A percentile compares a stretch with the other conserved stretches of the same genome.
Conservation (phyloP, 495 filamentous ascomycete species). For the Penicillium paxilli region DNA sequence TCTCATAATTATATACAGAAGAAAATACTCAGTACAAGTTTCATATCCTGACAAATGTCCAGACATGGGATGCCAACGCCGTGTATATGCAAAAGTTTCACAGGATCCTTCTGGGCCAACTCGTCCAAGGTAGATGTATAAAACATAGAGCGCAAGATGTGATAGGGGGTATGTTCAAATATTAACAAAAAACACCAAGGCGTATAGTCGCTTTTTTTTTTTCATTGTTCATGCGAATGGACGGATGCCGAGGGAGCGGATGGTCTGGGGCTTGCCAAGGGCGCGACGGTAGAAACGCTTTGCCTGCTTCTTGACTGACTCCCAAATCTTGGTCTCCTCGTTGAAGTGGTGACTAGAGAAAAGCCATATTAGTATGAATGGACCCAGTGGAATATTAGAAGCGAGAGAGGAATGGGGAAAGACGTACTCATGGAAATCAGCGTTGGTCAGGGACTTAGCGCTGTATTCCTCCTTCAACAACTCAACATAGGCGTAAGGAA, state of each 20-base stretch:
- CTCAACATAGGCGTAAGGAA: conserved; percentile 73
- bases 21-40: not conserved
- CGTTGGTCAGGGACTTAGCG: conserved; percentile 59
- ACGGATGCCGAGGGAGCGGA: conserved; percentile 6
- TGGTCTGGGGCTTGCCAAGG: conserved; percentile 7
- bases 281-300: conserved; percentile 17
- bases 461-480: conserved; percentile 79
- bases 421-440: conserved; percentile 63
- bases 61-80: conserved; percentile 22
- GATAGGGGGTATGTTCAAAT: conserved; percentile 1
- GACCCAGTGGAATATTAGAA: not conserved
- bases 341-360: conserved; percentile 35
- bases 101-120: not conserved
- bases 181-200: conserved; percentile 5
- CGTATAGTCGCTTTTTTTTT: not conserved
- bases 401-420: not conserved
- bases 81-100: conserved; percentile 19
- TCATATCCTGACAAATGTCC: conserved; percentile 3
- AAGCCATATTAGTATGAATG: conserved; percentile 1
- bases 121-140: conserved; percentile 1
- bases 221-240: conserved; percentile 10
- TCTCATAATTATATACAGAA: conserved; percentile 14
- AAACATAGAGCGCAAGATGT: not conserved
- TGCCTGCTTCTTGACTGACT: conserved; percentile 14
- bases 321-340: conserved; percentile 34